Percentiles rank a stretch among this genome's conserved stretches.
These are phyloP conservation scores for Lentinus tigrinus DNA, from an alignment of 768 basidiomycete species.

Conservation along the genomic window DNA sequence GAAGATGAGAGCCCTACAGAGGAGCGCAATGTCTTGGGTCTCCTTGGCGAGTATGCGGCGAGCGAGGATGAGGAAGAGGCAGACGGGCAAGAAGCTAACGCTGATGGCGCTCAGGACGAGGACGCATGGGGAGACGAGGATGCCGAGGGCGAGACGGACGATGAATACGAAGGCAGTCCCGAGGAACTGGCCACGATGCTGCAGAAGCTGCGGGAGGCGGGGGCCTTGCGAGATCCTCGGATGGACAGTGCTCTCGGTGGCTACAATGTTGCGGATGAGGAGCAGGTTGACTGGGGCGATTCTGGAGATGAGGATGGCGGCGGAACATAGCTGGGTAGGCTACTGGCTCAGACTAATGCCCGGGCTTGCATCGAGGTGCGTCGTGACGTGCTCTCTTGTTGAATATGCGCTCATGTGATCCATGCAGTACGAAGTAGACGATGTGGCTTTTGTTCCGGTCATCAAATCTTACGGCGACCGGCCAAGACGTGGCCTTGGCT, in stretches of 20 bases:
- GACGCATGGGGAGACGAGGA: slow-evolving; percentile 37
- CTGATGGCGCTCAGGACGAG: slow-evolving; percentile 21
- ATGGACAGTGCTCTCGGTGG: slow-evolving; percentile 11
- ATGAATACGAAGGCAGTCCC: slow-evolving; percentile 33
- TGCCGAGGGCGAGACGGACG: slow-evolving; percentile 28
- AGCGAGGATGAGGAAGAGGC: slow-evolving; percentile 38
- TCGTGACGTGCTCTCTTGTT: too few relatives aligned
- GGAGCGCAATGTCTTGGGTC: slow-evolving; percentile 36
- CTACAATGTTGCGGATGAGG: slow-evolving; percentile 36
- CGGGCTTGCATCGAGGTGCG: too few relatives aligned
- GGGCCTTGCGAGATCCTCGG: slow-evolving; percentile 25
- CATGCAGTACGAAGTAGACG: too few relatives aligned
- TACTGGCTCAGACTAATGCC: too few relatives aligned
- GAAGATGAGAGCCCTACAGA: slow-evolving; percentile 36
- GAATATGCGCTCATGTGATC: too few relatives aligned
- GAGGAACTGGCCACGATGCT: slow-evolving; percentile 42
- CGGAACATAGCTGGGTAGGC: background rate
- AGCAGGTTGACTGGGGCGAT: slow-evolving; percentile 55
- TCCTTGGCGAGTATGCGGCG: slow-evolving; percentile 47
- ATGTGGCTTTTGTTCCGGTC: too few relatives aligned
- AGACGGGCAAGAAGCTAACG: background rate
- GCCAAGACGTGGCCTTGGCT: too few relatives aligned
- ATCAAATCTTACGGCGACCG: too few relatives aligned
- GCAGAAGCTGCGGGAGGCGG: slow-evolving; percentile 40
- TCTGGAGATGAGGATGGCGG: slow-evolving; percentile 33